Evolutionary conservation across 495 filamentous ascomycete genomes (phyloP).

Genomic region (Oidiodendron maius): DNA sequence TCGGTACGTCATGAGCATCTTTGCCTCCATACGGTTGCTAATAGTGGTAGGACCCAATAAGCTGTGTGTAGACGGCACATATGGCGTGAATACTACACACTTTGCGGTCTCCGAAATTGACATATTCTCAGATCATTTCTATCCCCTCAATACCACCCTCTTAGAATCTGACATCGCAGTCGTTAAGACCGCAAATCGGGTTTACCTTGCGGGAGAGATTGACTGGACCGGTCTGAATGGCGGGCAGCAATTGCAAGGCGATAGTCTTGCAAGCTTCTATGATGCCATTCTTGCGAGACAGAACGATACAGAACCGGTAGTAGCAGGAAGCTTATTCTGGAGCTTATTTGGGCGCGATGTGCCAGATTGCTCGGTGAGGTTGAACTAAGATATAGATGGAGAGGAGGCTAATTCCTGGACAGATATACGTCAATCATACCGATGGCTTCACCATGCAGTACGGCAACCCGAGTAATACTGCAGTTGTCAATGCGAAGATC

Average conservation of each 20-base stretch:
- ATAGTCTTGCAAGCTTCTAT: conserved; percentile 34
- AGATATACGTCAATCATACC: conserved; percentile 33
- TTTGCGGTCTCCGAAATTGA: conserved; percentile 40
- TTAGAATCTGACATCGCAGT: conserved; percentile 35
- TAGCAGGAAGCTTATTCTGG: conserved; percentile 43
- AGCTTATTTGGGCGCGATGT: conserved; percentile 46
- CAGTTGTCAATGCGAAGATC: conserved; percentile 35
- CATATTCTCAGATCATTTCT: conserved; percentile 49
- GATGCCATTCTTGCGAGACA: conserved; percentile 36
- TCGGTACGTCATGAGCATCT: too few relatives aligned
- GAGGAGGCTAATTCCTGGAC: not conserved
- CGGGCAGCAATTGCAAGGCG: conserved; percentile 17
- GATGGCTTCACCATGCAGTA: conserved; percentile 45
- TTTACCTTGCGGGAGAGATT: conserved; percentile 47
- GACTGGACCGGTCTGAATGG: conserved; percentile 36
- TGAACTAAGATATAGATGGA: conserved; percentile 3
- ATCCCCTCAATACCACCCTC: conserved; percentile 38
- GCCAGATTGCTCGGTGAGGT: conserved; percentile 37
- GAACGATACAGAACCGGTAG: conserved; percentile 12
- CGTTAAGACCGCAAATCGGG: conserved; percentile 33
- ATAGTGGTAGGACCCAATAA: conserved; percentile 44
- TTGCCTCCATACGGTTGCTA: too few relatives aligned
- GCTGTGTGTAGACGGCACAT: conserved; percentile 47
- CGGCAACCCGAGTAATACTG: conserved; percentile 35
- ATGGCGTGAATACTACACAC: conserved; percentile 47